phyloP scores from a whole-genome alignment of 2,329 filamentous ascomycete species.

The Rutstroemia sp. region DNA sequence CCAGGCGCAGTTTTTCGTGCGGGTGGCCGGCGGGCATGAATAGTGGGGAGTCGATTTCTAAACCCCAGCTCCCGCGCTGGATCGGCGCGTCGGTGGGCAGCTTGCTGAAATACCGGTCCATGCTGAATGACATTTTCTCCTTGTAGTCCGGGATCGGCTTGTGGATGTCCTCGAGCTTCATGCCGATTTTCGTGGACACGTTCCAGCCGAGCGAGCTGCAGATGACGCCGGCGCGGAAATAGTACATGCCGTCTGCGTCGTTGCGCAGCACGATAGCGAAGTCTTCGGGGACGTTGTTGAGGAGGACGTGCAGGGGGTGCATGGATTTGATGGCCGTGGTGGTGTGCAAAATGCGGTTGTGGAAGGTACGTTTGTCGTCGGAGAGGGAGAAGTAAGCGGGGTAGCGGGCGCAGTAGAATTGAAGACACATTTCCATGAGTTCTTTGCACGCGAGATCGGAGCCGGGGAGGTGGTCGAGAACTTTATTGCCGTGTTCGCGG shows the following conservation, averaged over 20 bases:
- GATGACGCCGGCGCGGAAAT: constrained; percentile 67
- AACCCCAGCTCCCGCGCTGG: constrained; percentile 76
- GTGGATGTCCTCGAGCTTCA: constrained; percentile 66
- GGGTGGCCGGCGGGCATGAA: constrained; percentile 66
- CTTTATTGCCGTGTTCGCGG: constrained; percentile 50
- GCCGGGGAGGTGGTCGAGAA: constrained; percentile 64
- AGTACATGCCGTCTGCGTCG: constrained; percentile 63
- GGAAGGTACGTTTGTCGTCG: constrained; percentile 46
- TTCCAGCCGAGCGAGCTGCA: constrained; percentile 81
- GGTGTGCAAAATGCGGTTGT: constrained; percentile 61
- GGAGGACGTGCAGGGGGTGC: constrained; percentile 60
- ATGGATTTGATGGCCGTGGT: constrained; percentile 52
- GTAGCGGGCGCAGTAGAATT: constrained; percentile 73
- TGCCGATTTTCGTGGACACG: constrained; percentile 64
- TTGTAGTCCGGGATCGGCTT: constrained; percentile 72
- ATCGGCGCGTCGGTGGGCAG: constrained; percentile 69
- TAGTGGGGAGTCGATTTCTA: constrained; percentile 68
- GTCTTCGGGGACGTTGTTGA: constrained; percentile 78
- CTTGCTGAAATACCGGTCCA: constrained; percentile 79
- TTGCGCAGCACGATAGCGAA: constrained; percentile 72
- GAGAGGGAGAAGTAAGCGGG: constrained; percentile 64
- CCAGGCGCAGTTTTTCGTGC: constrained; percentile 51
- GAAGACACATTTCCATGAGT: constrained; percentile 77
- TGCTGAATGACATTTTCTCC: constrained; percentile 80
- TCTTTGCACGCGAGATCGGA: constrained; percentile 77